Evolutionary conservation across 2,329 filamentous ascomycete genomes (phyloP).

Genomic region (Coniochaeta hoffmannii): DNA sequence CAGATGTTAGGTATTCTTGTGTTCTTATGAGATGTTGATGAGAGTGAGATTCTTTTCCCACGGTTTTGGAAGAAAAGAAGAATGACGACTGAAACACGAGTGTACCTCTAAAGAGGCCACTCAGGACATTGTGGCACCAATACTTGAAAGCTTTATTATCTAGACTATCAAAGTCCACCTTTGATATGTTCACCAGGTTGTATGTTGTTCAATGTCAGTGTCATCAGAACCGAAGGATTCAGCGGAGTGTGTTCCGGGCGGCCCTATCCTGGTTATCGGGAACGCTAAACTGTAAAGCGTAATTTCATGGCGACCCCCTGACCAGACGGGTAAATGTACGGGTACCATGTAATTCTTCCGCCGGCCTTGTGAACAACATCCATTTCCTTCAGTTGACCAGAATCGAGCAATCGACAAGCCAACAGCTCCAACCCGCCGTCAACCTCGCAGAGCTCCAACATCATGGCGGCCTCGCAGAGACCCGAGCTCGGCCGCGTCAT

Average conservation of each 20-base stretch:
- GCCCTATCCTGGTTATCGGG: neutral
- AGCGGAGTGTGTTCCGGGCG: neutral
- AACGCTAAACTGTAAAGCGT: neutral
- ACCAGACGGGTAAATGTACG: too few species aligned
- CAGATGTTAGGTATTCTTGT: too few species aligned
- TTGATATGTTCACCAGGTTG: too few species aligned
- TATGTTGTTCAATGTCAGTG: neutral
- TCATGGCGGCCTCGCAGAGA: conserved; percentile 26
- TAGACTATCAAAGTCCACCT: too few species aligned
- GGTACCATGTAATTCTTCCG: neutral
- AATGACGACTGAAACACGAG: too few species aligned
- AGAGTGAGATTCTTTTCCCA: too few species aligned
- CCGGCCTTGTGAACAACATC: neutral
- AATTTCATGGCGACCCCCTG: neutral
- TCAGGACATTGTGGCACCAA: too few species aligned
- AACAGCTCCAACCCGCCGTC: neutral
- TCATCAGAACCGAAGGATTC: neutral
- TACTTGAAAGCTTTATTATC: too few species aligned
- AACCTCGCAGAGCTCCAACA: neutral
- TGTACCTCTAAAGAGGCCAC: too few species aligned
- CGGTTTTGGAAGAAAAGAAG: too few species aligned
- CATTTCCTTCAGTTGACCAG: neutral
- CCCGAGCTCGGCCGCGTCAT: conserved; percentile 59
- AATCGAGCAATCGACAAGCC: neutral
- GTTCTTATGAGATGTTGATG: too few species aligned